A percentile compares a stretch with the other conserved stretches of the same genome.
Evolutionary conservation across 2,329 filamentous ascomycete species (phyloP).

Genomic region (Pezicula rhizophila): DNA sequence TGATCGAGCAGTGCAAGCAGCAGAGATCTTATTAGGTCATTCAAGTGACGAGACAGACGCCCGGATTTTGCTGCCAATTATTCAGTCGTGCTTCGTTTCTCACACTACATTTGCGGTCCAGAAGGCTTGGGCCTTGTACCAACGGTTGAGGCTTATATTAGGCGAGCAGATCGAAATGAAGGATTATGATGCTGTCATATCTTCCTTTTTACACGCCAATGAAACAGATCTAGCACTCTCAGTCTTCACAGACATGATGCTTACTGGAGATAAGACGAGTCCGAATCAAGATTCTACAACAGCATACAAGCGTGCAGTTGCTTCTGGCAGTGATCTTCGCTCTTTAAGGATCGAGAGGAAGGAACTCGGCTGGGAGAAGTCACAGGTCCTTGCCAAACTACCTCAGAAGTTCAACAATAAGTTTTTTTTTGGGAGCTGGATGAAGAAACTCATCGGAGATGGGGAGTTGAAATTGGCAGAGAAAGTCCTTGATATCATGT

Average conservation of each 20-base stretch:
- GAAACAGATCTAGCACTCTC: constrained; percentile 62
- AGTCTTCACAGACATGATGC: constrained; percentile 86
- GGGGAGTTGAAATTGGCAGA: constrained; percentile 65
- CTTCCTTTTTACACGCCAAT: constrained; percentile 62
- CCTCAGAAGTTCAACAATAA: constrained; percentile 57
- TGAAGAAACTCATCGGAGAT: constrained; percentile 73
- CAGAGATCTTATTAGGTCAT: constrained; percentile 45
- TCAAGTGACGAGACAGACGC: constrained; percentile 39
- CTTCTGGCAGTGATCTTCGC: constrained; percentile 5
- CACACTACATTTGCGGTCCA: constrained; percentile 41
- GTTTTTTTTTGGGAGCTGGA: constrained; percentile 84
- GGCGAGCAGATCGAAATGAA: constrained; percentile 57
- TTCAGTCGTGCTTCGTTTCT: constrained; percentile 52
- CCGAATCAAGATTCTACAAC: constrained; percentile 17
- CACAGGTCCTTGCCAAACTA: constrained; percentile 37
- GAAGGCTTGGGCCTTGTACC: constrained; percentile 63
- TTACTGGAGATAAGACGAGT: constrained; percentile 13
- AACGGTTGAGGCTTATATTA: constrained; percentile 55
- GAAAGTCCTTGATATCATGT: constrained; percentile 71
- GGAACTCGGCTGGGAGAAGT: constrained; percentile 29
- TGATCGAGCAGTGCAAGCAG: constrained; percentile 51
- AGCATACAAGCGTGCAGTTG: constrained; percentile 12
- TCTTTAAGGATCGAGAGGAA: constrained; percentile 13
- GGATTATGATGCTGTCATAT: constrained; percentile 71
- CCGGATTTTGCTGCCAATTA: constrained; percentile 60